These are phyloP conservation scores for Coemansia sp. DNA, from an alignment of 192 early-diverging fungal species.

Conservation along the genomic window DNA sequence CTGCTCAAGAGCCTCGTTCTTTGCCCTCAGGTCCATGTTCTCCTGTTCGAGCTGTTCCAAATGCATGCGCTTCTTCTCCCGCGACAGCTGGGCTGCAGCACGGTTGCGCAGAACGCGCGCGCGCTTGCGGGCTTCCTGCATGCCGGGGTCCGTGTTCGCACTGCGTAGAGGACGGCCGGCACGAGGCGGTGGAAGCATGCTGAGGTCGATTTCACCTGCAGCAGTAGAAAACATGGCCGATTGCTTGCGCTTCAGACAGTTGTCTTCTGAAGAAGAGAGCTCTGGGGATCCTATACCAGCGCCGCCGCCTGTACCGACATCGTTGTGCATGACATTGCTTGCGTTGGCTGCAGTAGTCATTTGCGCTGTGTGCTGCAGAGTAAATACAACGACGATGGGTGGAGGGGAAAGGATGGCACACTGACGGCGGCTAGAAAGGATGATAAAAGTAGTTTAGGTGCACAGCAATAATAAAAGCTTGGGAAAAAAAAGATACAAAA, in stretches of 20 bases:
- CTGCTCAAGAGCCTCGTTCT: constrained; percentile 52
- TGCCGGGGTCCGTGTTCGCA: constrained; percentile 41
- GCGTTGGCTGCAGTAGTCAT: constrained; percentile 10
- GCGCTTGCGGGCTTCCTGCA: constrained; percentile 57
- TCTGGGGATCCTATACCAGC: constrained; percentile 21
- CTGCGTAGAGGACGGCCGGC: constrained; percentile 45
- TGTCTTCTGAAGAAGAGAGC: constrained; percentile 1
- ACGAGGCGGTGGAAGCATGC: constrained; percentile 41
- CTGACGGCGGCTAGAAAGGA: constrained; percentile 3
- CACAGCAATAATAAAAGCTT: background rate
- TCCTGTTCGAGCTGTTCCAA: constrained; percentile 74
- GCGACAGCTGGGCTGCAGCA: constrained; percentile 80
- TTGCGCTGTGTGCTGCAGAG: background rate
- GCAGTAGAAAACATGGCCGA: constrained; percentile 21
- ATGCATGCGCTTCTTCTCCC: constrained; percentile 89
- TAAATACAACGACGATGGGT: background rate
- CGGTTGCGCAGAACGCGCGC: constrained; percentile 90
- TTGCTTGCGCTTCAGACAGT: constrained; percentile 49
- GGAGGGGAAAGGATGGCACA: background rate
- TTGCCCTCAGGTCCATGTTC: constrained; percentile 61
- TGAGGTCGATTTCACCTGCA: constrained; percentile 43
- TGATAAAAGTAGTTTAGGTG: background rate
- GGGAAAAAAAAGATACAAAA: background rate
- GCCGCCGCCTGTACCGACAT: constrained; percentile 33
- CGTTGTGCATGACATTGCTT: constrained; percentile 18